Base-by-base conservation (phyloP, 352 stramenopile genomes). In the Thalassiosira livingstoniorum region DNA sequence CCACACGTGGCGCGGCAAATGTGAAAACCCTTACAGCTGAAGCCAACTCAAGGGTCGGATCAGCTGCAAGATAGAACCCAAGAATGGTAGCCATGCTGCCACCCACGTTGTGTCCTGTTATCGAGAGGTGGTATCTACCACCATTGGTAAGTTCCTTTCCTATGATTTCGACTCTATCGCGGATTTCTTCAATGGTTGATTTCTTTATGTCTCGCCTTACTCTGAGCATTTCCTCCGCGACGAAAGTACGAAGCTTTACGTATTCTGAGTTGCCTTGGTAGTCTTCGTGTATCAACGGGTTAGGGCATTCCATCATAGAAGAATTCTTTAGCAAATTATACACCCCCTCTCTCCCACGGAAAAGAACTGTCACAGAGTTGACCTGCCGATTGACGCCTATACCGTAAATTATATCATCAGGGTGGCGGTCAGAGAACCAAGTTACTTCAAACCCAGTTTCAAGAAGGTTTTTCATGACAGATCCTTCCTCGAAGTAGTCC, bases 11-110 rank as follows among this genome's bases (percentile, higher is more conserved):
- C 27, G 67, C 53, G n/a, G 67, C 31, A 57, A 67, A 76, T 18
- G 67, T 76, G 42, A 68, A 76, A 2, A 76, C 53, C n/a, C 39
- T 76, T 3, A 76, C 67, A 42, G 67, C 54, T 37, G 54, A 65
- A 29, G 37, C 42, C n/a, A 65, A 27, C 23, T 65, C 42, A 35
- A 76, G 34, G 57, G 34, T 39, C 21, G 43, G 27, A 31, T 76
- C 67, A 7, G 47, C 39, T 31, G 67, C 67, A 34, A 67, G 27
- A 45, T 76, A 76, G n/a, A 54, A 76, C 1, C 67, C 67, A 2
- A 64, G 37, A 34, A 76, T 21, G 47, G 67, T 76, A 3, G 67
- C 67, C 18, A 67, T 34, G 39, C 54, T 53, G 29, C 51, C 67
- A 67, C 67, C 67, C 23, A 63, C 23, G 32, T 51, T 67, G 23